Conservation (phyloP, 441 rosid genomes). For the Pelargonium fulgidum region DNA sequence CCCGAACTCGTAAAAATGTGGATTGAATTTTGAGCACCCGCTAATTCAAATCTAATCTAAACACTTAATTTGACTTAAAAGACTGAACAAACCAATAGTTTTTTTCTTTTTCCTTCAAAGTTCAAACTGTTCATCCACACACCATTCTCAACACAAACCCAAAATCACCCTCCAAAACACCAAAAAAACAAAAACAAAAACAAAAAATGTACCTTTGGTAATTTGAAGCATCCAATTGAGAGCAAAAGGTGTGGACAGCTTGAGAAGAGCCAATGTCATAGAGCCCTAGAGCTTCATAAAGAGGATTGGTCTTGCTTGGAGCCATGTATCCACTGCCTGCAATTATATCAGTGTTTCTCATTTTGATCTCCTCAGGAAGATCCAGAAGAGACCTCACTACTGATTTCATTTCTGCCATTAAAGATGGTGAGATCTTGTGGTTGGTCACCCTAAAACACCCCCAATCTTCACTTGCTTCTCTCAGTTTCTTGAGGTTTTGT, state of each 20-base stretch:
- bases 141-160: too few relatives aligned
- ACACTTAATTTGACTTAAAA: too few relatives aligned
- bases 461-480: conserved; percentile 52
- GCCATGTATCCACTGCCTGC: conserved; percentile 41
- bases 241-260: conserved; percentile 40
- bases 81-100: too few relatives aligned
- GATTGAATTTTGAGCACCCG: too few relatives aligned
- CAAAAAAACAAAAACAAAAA: background rate
- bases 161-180: background rate
- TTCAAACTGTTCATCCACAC: background rate
- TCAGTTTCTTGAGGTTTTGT: conserved; percentile 20
- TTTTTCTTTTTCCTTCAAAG: too few relatives aligned
- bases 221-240: conserved; percentile 48
- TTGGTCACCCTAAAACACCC: conserved; percentile 72
- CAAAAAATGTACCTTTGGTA: conserved; percentile 41
- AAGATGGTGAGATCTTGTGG: conserved; percentile 41
- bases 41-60: too few relatives aligned
- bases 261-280: conserved; percentile 45
- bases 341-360: conserved; percentile 37
- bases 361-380: conserved; percentile 53
- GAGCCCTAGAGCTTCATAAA: conserved; percentile 65
- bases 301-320: conserved; percentile 35
- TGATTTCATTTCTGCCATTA: conserved; percentile 58
- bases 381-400: conserved; percentile 52
- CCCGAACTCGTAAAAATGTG: too few relatives aligned